phyloP scores from a whole-genome alignment of 176 grass and related monocot genomes.

The Musa troglodytarum region DNA sequence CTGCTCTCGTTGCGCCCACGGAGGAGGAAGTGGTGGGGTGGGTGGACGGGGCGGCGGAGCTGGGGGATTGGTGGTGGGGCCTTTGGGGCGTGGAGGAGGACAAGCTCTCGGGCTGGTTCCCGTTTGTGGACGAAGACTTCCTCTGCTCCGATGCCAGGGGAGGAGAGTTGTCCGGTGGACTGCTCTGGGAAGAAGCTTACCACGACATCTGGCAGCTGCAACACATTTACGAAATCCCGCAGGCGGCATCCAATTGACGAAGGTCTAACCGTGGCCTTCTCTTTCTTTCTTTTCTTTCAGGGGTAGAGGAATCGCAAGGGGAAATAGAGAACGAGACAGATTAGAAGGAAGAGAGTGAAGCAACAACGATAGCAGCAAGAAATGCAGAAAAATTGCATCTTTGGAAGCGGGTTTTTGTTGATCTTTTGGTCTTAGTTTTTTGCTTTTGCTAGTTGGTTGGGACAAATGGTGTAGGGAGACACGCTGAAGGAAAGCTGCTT shows the following conservation, averaged over 20 bases:
- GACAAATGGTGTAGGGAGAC: too few species aligned
- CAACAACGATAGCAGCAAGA: too few species aligned
- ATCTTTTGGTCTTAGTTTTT: too few species aligned
- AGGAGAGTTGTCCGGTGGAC: neutral
- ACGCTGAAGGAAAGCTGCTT: too few species aligned
- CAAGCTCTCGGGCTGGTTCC: constrained; percentile 68
- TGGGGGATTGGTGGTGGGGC: constrained; percentile 29
- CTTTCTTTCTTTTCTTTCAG: too few species aligned
- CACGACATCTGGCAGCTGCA: constrained; percentile 28
- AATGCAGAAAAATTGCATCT: too few species aligned
- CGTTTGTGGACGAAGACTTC: constrained; percentile 74
- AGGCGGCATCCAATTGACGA: neutral
- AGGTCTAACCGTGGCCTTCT: too few species aligned
- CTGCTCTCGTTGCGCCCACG: neutral
- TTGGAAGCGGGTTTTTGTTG: too few species aligned
- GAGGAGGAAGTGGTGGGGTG: neutral
- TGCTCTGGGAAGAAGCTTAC: constrained; percentile 2
- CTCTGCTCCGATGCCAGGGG: neutral
- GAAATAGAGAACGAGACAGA: too few species aligned
- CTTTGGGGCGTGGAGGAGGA: constrained; percentile 64
- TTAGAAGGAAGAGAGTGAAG: too few species aligned
- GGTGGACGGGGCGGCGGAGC: constrained; percentile 15
- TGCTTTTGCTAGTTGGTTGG: too few species aligned
- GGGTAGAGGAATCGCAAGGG: too few species aligned
- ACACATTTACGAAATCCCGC: constrained; percentile 36